These are phyloP conservation scores for Lavandula angustifolia DNA, from an alignment of 257 asterid genomes.

Conservation along the genomic window DNA sequence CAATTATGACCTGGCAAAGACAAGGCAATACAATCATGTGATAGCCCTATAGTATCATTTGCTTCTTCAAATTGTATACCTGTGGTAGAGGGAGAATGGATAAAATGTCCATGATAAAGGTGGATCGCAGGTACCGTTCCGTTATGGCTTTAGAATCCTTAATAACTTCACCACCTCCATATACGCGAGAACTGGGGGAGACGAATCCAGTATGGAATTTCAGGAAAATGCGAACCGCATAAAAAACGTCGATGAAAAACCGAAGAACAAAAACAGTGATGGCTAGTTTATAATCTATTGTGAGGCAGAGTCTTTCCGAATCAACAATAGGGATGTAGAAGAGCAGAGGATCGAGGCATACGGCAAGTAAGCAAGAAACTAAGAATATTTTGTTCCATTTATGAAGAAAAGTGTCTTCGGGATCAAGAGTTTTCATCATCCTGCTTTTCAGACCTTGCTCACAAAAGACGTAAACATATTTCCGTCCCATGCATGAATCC, in stretches of 20 bases:
- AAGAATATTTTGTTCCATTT: slow-evolving; percentile 56
- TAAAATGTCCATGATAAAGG: slow-evolving; percentile 51
- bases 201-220: slow-evolving; percentile 60
- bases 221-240: slow-evolving; percentile 49
- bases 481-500: too few relatives aligned
- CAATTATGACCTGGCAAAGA: slow-evolving; percentile 44
- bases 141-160: slow-evolving; percentile 51
- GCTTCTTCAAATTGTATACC: slow-evolving; percentile 29
- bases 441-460: too few relatives aligned
- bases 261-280: slow-evolving; percentile 55
- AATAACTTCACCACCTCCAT: slow-evolving; percentile 60
- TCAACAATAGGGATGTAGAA: slow-evolving; percentile 59
- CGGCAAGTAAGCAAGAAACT: slow-evolving; percentile 44
- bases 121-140: slow-evolving; percentile 45
- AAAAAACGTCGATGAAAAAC: slow-evolving; percentile 50
- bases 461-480: too few relatives aligned
- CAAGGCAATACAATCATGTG: too few relatives aligned
- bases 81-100: slow-evolving; percentile 72
- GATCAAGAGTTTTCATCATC: slow-evolving; percentile 40
- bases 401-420: slow-evolving; percentile 50
- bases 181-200: slow-evolving; percentile 50
- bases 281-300: slow-evolving; percentile 40
- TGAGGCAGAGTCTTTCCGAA: slow-evolving; percentile 38
- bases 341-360: slow-evolving; percentile 58
- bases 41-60: too few relatives aligned